phyloP scores from a whole-genome alignment of 2,329 filamentous ascomycete genomes.

The Immersiporthe knoxdaviesiana region DNA sequence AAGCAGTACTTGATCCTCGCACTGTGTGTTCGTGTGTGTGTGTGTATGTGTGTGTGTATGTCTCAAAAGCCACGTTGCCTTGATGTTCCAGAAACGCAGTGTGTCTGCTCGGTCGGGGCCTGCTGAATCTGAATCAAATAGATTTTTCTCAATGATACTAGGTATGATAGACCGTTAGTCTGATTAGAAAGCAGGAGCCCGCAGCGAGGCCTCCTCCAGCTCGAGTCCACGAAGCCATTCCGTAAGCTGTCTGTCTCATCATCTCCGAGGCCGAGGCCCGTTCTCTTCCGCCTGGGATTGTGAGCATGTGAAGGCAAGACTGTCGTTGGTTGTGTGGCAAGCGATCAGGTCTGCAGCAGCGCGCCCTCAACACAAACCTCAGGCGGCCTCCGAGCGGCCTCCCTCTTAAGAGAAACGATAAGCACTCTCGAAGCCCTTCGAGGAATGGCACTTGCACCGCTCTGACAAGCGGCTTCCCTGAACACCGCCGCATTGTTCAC shows the following conservation, averaged over 20 bases:
- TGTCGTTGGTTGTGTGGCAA: not conserved
- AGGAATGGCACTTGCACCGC: not conserved
- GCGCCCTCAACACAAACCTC: not conserved
- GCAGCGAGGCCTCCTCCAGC: not conserved
- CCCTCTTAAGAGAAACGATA: not conserved
- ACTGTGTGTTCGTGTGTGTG: not conserved
- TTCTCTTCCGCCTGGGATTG: not conserved
- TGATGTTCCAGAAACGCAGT: not conserved
- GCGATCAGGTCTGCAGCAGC: not conserved
- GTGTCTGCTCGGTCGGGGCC: not conserved
- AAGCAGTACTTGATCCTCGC: not conserved
- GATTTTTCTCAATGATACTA: slow-evolving; percentile 1
- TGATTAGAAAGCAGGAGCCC: slow-evolving; percentile 11
- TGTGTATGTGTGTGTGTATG: not conserved
- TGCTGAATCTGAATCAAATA: slow-evolving; percentile 5
- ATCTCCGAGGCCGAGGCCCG: not conserved
- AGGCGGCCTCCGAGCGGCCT: not conserved
- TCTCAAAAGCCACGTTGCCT: not conserved
- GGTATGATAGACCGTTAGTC: not conserved
- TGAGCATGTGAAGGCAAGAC: not conserved
- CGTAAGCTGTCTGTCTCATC: not conserved
- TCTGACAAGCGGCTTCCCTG: not conserved
- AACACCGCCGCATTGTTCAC: not conserved
- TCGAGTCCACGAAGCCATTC: not conserved
- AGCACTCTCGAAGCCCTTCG: not conserved